A percentile compares a stretch with the other conserved stretches of the same genome.
Conservation (phyloP, 139 green algal species). For the Chloropicon primus region DNA sequence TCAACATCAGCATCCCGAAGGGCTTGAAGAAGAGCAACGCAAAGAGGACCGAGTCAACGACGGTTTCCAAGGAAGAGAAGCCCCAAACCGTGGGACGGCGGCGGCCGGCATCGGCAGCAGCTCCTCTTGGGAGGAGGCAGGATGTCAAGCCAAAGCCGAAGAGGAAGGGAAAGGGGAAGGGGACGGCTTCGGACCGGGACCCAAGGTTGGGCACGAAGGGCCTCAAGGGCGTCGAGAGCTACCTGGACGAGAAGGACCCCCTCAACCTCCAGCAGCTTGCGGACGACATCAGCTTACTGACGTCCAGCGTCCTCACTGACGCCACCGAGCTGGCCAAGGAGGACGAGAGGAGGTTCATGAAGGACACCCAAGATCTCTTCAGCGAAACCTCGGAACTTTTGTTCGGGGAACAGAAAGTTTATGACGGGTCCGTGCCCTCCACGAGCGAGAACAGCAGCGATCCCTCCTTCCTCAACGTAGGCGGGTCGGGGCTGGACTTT, state of each 20-base stretch:
- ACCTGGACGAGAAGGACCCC: neutral
- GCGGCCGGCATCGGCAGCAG: neutral
- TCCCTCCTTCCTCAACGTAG: neutral
- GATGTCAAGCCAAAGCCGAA: no score
- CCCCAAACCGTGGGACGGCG: neutral
- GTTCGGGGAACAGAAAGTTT: neutral
- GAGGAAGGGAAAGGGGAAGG: neutral
- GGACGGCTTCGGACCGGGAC: neutral
- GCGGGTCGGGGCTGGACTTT: neutral
- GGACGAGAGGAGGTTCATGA: neutral
- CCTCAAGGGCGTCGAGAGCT: neutral
- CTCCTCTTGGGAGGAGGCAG: no score
- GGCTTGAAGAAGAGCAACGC: neutral
- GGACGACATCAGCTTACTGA: neutral
- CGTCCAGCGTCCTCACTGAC: neutral
- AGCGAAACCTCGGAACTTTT: neutral
- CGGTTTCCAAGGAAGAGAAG: no score
- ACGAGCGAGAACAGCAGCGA: neutral
- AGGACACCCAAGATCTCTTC: neutral
- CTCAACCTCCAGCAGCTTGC: neutral
- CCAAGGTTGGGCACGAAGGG: neutral
- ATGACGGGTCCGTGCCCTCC: neutral
- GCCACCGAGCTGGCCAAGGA: neutral
- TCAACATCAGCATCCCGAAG: neutral
- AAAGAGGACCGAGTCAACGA: no score